Evolutionary conservation across 768 basidiomycete genomes (phyloP).

Genomic region (Tremella fuciformis): DNA sequence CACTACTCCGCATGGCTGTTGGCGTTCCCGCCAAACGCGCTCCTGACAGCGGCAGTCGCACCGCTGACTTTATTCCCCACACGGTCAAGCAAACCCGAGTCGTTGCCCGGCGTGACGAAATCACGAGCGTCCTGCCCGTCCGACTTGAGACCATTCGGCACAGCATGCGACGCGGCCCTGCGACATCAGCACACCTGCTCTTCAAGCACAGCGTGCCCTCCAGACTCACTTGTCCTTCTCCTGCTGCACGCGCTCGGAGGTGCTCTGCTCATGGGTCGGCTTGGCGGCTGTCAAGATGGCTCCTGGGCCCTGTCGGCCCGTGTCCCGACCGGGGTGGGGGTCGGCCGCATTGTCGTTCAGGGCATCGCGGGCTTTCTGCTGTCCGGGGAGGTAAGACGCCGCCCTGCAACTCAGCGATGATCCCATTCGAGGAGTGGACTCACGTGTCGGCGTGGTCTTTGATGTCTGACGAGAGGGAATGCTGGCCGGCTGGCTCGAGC

Average conservation of each 20-base stretch:
- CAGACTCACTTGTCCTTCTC: conserved; percentile 22
- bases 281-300: conserved; percentile 13
- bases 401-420: conserved; percentile 7
- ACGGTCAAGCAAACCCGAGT: conserved; percentile 11
- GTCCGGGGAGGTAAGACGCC: conserved; percentile 24
- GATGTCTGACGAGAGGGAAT: conserved; percentile 11
- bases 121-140: conserved; percentile 13
- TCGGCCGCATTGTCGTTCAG: conserved; percentile 7
- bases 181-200: background rate
- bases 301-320: conserved; percentile 11
- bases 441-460: conserved; percentile 1
- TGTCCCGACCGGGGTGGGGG: conserved; percentile 13
- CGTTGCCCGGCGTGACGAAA: conserved; percentile 17
- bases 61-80: conserved; percentile 7
- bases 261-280: conserved; percentile 19
- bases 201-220: background rate
- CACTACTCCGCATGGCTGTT: background rate
- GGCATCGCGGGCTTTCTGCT: conserved; percentile 16
- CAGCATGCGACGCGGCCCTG: conserved; percentile 12
- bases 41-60: conserved; percentile 15
- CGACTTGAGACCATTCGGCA: conserved; percentile 19
- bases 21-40: conserved; percentile 10
- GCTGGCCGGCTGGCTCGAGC: conserved; percentile 11
- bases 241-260: conserved; percentile 7
- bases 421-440: background rate